Conservation (phyloP, 768 basidiomycete genomes). For the Clathrus columnatus region DNA sequence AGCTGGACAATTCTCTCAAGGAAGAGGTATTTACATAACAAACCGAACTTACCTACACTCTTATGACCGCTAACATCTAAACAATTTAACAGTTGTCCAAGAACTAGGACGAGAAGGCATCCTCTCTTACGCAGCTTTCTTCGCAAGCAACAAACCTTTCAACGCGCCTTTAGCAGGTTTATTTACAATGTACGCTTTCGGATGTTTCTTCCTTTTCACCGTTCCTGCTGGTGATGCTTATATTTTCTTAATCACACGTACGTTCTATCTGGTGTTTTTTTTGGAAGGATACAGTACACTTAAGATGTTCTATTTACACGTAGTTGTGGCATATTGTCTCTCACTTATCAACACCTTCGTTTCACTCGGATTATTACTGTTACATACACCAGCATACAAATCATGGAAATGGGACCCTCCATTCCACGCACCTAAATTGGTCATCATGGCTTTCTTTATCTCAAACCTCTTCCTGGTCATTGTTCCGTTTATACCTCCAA, state of each 20-base stretch:
- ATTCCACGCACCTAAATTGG: constrained; percentile 4
- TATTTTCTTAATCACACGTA: constrained; percentile 16
- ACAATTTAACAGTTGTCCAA: constrained; percentile 15
- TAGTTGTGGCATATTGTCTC: constrained; percentile 19
- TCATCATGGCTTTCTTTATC: constrained; percentile 17
- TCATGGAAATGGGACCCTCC: constrained; percentile 8
- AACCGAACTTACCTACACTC: no score
- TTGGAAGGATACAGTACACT: no score
- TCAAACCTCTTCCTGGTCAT: constrained; percentile 19
- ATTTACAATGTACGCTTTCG: constrained; percentile 15
- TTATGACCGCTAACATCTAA: no score
- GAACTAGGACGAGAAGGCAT: constrained; percentile 21
- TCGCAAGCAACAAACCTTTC: constrained; percentile 19
- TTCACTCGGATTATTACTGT: constrained; percentile 13
- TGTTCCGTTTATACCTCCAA: constrained; percentile 17
- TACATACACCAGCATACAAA: constrained; percentile 7
- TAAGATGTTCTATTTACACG: no score
- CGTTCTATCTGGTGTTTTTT: no score
- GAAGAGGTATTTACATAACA: no score
- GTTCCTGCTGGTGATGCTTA: constrained; percentile 19
- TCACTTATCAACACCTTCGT: constrained; percentile 18
- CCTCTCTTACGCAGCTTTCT: constrained; percentile 19
- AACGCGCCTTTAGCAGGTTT: constrained; percentile 20
- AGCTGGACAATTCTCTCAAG: neutral
- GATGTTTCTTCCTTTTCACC: constrained; percentile 15